phyloP scores from a whole-genome alignment of 2,329 filamentous ascomycete species.

The Sarocladium strictum region DNA sequence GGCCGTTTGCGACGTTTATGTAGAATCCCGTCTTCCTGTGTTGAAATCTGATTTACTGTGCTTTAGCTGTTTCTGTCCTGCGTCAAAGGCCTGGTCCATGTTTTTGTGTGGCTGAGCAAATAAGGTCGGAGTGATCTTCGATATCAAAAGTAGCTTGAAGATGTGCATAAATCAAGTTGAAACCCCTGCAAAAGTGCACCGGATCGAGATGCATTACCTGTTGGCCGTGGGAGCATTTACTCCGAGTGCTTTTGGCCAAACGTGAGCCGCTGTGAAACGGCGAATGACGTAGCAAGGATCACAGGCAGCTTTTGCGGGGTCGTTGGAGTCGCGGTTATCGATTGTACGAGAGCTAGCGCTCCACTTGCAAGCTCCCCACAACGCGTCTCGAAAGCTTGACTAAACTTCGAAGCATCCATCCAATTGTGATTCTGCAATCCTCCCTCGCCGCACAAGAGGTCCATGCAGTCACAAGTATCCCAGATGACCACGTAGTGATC shows the following conservation, averaged over 20 bases:
- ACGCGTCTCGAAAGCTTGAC: conserved; percentile 5
- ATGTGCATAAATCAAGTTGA: not conserved
- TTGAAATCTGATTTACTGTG: not conserved
- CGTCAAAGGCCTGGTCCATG: not conserved
- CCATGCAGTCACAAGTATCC: too few relatives aligned
- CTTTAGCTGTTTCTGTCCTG: not conserved
- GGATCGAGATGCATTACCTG: not conserved
- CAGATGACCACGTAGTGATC: not conserved
- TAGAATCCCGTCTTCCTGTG: not conserved
- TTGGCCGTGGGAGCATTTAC: not conserved
- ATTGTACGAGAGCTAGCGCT: not conserved
- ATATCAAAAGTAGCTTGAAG: not conserved
- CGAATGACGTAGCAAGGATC: conserved; percentile 1
- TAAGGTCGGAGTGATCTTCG: not conserved
- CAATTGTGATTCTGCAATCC: too few relatives aligned
- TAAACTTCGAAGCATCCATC: not conserved
- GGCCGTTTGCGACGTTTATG: not conserved
- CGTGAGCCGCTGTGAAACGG: not conserved
- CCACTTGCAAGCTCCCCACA: not conserved
- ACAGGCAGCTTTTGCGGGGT: not conserved
- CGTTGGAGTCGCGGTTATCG: not conserved
- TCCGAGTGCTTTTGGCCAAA: not conserved
- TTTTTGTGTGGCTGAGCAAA: not conserved
- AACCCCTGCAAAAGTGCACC: not conserved
- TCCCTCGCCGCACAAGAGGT: too few relatives aligned